Percentiles rank a stretch among this genome's conserved stretches.
phyloP scores from a whole-genome alignment of 2,329 filamentous ascomycete genomes.

The Sordariomycetes sp. region DNA sequence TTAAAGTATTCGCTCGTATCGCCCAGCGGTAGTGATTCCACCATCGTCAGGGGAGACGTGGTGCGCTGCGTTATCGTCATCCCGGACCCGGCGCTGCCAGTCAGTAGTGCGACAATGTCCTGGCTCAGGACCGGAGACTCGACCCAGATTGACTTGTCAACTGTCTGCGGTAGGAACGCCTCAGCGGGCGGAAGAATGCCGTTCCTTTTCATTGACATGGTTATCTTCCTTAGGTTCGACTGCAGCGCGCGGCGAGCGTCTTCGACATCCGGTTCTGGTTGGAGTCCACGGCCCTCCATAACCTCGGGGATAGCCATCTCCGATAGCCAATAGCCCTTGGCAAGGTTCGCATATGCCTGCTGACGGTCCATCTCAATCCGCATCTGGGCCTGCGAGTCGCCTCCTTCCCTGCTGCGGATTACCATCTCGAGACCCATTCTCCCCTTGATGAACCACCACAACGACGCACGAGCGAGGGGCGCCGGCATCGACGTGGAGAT shows the following conservation, averaged over 20 bases:
- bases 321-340: slow-evolving; percentile 76
- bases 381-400: slow-evolving; percentile 35
- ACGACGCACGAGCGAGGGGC: slow-evolving; percentile 57
- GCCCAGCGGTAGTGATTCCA: slow-evolving; percentile 62
- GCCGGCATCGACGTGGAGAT: slow-evolving; percentile 47
- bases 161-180: slow-evolving; percentile 57
- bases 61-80: slow-evolving; percentile 32
- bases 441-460: slow-evolving; percentile 87
- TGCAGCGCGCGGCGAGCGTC: slow-evolving; percentile 42
- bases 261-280: slow-evolving; percentile 31
- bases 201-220: slow-evolving; percentile 75
- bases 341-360: slow-evolving; percentile 75
- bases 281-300: slow-evolving; percentile 24
- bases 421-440: slow-evolving; percentile 61
- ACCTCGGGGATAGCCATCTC: slow-evolving; percentile 39
- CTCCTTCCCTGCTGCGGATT: slow-evolving; percentile 47
- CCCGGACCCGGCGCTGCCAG: slow-evolving; percentile 41
- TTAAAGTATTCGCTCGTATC: slow-evolving; percentile 64
- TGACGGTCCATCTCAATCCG: slow-evolving; percentile 44
- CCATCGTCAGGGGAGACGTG: slow-evolving; percentile 32
- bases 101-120: slow-evolving; percentile 57
- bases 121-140: slow-evolving; percentile 62
- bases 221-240: slow-evolving; percentile 57
- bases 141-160: slow-evolving; percentile 74
- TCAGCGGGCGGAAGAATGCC: slow-evolving; percentile 61